phyloP scores from a whole-genome alignment of 2,329 filamentous ascomycete species.

The Trichoderma lentiforme region DNA sequence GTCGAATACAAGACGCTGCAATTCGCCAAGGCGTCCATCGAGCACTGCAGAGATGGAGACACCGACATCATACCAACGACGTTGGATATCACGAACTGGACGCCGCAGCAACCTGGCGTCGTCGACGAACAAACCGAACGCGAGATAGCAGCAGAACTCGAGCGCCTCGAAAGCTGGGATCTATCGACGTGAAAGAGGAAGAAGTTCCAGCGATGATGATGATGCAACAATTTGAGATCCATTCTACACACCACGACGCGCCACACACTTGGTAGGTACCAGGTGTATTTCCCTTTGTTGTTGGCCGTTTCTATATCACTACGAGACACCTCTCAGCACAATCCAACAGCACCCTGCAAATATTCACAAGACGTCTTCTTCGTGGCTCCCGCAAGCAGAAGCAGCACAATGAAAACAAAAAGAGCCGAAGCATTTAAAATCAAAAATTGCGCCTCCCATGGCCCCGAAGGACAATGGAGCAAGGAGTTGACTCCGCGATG shows the following conservation, averaged over 20 bases:
- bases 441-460: conserved; percentile 52
- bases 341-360: neutral
- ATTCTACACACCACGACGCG: too few species aligned
- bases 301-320: neutral
- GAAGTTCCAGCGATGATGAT: too few species aligned
- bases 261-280: too few species aligned
- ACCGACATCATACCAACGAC: neutral
- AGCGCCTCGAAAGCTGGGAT: too few species aligned
- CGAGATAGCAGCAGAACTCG: neutral
- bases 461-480: conserved; percentile 50
- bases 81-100: neutral
- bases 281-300: too few species aligned
- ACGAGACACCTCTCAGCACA: neutral
- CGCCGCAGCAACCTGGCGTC: too few species aligned
- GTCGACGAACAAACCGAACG: neutral
- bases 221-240: too few species aligned
- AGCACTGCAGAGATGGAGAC: too few species aligned
- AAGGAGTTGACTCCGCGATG: conserved; percentile 44
- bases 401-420: conserved; percentile 47
- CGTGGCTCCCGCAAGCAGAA: conserved; percentile 38
- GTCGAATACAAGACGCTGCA: neutral
- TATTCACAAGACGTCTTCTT: conserved; percentile 36
- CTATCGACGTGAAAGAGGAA: too few species aligned
- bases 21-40: neutral
- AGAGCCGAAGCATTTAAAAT: conserved; percentile 27